These are phyloP conservation scores for Rhizodiscina lignyota DNA, from an alignment of 495 filamentous ascomycete genomes.

Conservation along the genomic window DNA sequence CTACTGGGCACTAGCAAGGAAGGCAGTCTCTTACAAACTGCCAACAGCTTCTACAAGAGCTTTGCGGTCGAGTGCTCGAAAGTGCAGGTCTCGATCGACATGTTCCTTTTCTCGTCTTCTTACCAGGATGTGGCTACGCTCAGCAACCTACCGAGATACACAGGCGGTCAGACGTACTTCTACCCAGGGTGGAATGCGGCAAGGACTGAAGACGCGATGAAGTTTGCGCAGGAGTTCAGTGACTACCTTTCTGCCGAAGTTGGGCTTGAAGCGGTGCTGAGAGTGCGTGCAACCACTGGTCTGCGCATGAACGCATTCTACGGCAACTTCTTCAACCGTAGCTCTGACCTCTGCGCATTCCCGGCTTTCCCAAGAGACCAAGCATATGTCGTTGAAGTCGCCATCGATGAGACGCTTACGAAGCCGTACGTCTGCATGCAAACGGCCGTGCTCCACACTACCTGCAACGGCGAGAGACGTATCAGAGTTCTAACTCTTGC, in stretches of 20 bases:
- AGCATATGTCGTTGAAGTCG: constrained; percentile 96
- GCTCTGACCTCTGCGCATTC: constrained; percentile 92
- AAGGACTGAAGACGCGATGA: constrained; percentile 84
- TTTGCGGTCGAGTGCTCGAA: constrained; percentile 98
- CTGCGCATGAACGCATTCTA: constrained; percentile 96
- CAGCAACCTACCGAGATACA: constrained; percentile 88
- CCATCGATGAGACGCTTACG: constrained; percentile 86
- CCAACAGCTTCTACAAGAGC: constrained; percentile 93
- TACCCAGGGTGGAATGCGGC: constrained; percentile 97
- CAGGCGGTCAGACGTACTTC: constrained; percentile 95
- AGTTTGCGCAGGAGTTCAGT: constrained; percentile 92
- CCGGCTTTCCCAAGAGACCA: constrained; percentile 95
- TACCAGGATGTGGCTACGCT: constrained; percentile 96
- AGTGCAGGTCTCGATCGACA: constrained; percentile 95
- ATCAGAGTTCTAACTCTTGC: constrained; percentile 91
- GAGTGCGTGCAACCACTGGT: constrained; percentile 87
- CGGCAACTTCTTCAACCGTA: constrained; percentile 98
- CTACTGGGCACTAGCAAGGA: constrained; percentile 89
- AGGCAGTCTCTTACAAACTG: constrained; percentile 70
- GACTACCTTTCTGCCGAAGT: constrained; percentile 93
- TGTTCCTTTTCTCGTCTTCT: constrained; percentile 95
- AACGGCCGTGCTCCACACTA: constrained; percentile 93
- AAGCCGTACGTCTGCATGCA: constrained; percentile 92
- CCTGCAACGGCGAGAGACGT: constrained; percentile 88
- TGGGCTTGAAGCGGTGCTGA: constrained; percentile 86